A percentile compares a stretch with the other conserved stretches of the same genome.
Evolutionary conservation across 257 asterid species (phyloP).

Genomic region (Linderniella brevidens): DNA sequence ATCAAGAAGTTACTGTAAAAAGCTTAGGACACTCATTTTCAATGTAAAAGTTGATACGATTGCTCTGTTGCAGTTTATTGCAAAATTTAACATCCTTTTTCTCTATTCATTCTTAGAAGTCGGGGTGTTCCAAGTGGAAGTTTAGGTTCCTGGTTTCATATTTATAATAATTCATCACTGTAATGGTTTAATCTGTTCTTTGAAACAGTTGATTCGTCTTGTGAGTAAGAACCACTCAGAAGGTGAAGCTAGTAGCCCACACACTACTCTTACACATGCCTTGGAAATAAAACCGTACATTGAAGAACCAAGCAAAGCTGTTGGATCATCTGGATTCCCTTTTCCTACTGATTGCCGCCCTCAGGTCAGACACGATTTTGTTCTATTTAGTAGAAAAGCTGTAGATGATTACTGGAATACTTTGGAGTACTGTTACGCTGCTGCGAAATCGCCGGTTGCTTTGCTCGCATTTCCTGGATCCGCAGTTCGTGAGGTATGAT

Average conservation of each 20-base stretch:
- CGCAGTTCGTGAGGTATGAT: conserved; percentile 66
- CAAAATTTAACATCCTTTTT: too few relatives aligned
- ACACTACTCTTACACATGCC: conserved; percentile 54
- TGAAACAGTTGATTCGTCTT: conserved; percentile 69
- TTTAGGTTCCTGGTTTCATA: not conserved
- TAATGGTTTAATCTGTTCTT: not conserved
- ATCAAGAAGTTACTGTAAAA: too few relatives aligned
- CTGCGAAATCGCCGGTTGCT: conserved; percentile 68
- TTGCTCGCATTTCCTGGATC: conserved; percentile 92
- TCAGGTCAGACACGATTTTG: conserved; percentile 81
- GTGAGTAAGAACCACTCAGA: conserved; percentile 41
- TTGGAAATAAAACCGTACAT: conserved; percentile 87
- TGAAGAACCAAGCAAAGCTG: conserved; percentile 67
- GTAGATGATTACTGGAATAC: conserved; percentile 90
- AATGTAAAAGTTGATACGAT: too few relatives aligned
- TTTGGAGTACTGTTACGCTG: conserved; percentile 78
- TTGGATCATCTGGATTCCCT: conserved; percentile 27
- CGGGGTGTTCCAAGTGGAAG: not conserved
- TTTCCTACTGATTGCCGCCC: conserved; percentile 72
- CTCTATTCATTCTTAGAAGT: too few relatives aligned
- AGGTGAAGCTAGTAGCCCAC: conserved; percentile 31
- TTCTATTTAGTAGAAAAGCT: conserved; percentile 63
- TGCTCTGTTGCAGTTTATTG: too few relatives aligned
- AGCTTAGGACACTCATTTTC: too few relatives aligned
- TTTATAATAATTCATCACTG: not conserved